Evolutionary conservation across 2,329 filamentous ascomycete genomes (phyloP).

Genomic region (Raffaelea deltoideospora): DNA sequence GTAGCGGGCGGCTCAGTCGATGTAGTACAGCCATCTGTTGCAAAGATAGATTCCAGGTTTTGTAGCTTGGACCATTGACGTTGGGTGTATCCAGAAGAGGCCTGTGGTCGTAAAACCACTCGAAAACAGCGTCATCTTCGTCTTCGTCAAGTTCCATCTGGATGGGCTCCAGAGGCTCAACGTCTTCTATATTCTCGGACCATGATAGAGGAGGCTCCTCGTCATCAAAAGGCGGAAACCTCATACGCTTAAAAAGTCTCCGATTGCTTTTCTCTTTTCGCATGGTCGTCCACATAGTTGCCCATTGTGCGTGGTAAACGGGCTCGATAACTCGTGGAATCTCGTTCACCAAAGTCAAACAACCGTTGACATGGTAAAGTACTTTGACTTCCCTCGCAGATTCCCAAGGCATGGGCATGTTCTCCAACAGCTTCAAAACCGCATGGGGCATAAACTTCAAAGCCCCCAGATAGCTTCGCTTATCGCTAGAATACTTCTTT

Average conservation of each 20-base stretch:
- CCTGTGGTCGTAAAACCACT: slow-evolving; percentile 96
- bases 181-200: slow-evolving; percentile 98
- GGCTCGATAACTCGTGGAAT: slow-evolving; percentile 93
- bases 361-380: slow-evolving; percentile 95
- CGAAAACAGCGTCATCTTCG: slow-evolving; percentile 79
- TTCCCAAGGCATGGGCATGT: slow-evolving; percentile 99
- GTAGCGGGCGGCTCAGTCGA: slow-evolving; percentile 74
- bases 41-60: slow-evolving; percentile 81
- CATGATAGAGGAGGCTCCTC: slow-evolving; percentile 95
- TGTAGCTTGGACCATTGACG: slow-evolving; percentile 94
- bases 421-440: slow-evolving; percentile 90
- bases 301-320: slow-evolving; percentile 97
- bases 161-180: slow-evolving; percentile 92
- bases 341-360: slow-evolving; percentile 92
- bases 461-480: slow-evolving; percentile 91
- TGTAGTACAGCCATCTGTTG: slow-evolving; percentile 95
- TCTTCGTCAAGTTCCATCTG: slow-evolving; percentile 96
- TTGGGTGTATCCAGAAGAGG: slow-evolving; percentile 83
- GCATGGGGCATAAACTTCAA: slow-evolving; percentile 99
- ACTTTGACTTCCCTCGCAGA: slow-evolving; percentile 93
- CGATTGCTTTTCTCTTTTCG: slow-evolving; percentile 93
- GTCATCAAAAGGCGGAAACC: slow-evolving; percentile 96
- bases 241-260: slow-evolving; percentile 95
- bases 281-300: slow-evolving; percentile 99
- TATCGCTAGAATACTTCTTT: slow-evolving; percentile 98